Conservation (phyloP, 1,139 yeast genomes). For the Williopsis jadinii region DNA sequence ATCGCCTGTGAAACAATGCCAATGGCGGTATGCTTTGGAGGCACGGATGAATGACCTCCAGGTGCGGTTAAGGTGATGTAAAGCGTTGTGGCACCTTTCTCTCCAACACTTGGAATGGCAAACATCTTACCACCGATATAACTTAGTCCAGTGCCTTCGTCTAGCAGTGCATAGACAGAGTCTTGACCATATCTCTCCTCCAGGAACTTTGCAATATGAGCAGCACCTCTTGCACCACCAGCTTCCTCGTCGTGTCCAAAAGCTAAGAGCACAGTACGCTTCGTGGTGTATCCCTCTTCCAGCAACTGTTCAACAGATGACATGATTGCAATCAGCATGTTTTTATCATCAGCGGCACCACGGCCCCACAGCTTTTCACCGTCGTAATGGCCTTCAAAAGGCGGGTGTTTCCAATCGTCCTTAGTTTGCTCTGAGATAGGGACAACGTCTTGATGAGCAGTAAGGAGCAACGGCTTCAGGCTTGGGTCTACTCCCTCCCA, state of each 20-base stretch:
- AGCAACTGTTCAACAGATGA: slow-evolving; percentile 50
- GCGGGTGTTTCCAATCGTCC: slow-evolving; percentile 56
- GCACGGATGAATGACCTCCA: slow-evolving; percentile 68
- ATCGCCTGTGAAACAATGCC: slow-evolving; percentile 54
- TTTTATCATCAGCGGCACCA: slow-evolving; percentile 59
- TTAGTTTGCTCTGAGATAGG: slow-evolving; percentile 57
- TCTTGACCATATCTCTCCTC: slow-evolving; percentile 46
- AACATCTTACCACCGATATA: slow-evolving; percentile 15
- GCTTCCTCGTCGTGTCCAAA: slow-evolving; percentile 73
- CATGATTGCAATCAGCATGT: slow-evolving; percentile 43
- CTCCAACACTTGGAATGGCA: slow-evolving; percentile 54
- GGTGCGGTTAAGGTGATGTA: slow-evolving; percentile 40
- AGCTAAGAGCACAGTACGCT: slow-evolving; percentile 48
- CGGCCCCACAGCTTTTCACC: slow-evolving; percentile 55
- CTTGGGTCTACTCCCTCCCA: slow-evolving; percentile 45
- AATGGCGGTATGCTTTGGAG: slow-evolving; percentile 62
- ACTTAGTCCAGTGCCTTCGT: slow-evolving; percentile 42
- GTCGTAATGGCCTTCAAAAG: slow-evolving; percentile 63
- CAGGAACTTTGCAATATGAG: slow-evolving; percentile 33
- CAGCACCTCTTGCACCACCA: slow-evolving; percentile 52
- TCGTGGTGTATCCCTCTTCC: slow-evolving; percentile 38
- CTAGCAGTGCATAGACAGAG: slow-evolving; percentile 50
- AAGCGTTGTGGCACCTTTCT: slow-evolving; percentile 56
- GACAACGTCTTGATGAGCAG: slow-evolving; percentile 77
- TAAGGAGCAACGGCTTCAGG: slow-evolving; percentile 59